Evolutionary conservation across 2,329 filamentous ascomycete species (phyloP), one percentile per base, ranked within the genome.

Genomic region (Cercospora citrullina): DNA sequence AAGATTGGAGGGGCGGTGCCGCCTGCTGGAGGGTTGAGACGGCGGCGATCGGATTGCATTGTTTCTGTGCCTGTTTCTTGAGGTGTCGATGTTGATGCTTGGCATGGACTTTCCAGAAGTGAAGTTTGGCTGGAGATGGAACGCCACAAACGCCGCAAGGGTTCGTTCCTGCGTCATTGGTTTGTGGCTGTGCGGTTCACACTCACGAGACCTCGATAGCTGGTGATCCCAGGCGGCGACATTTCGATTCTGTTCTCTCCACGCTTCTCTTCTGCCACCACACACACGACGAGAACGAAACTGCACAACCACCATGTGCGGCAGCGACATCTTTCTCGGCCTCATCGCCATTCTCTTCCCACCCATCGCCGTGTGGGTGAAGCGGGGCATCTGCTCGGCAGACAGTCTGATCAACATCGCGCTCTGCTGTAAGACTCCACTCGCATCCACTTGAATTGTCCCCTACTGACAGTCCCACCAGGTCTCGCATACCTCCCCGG

Each of bases 371-470:
- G 95, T 99, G 75, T 99, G 95, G 95, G 92, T 99, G 69, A 99
- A 98, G 84, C 85, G 91, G 76, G 95, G 95, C 72, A 85, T 99
- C 82, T 99, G 95, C 85, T 91, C 90, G 70, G 93, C 90, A 66
- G 95, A 98, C 82, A 94, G 91, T 8, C 77, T 98, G 75, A 96
- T 99, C 84, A 99, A 99, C 84, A 90, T 98, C 80, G 90, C 94
- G 58, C 92, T 98, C 75, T 95, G 91, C 78, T 79, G 77, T 77
- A 73, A 58, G 75, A 69, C 48, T 23, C 21, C 23, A 12, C 30
- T 61, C 16, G 21, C 14, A 48, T 18, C 28, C 4, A 12, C 30
- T 3, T 51, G 59, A 16, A 9, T 33, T 26, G 16, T 51, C 5
- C 59, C 7, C 51, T 21, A 18, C 68, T 68, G 39, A 69, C 45